phyloP scores from a whole-genome alignment of 495 filamentous ascomycete species.

The Penicillium coffeae region DNA sequence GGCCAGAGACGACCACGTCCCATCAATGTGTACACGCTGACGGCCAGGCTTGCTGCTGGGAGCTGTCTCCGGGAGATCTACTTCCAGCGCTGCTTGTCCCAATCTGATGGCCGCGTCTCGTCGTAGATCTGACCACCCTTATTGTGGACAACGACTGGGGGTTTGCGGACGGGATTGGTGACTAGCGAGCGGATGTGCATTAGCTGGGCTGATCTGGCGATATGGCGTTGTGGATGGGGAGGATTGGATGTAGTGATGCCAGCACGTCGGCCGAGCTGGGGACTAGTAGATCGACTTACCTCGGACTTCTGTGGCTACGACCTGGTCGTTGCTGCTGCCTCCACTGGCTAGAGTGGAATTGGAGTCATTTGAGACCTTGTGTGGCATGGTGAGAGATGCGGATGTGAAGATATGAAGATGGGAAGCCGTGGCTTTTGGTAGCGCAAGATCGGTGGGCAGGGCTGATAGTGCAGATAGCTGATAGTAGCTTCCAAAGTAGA shows the following conservation, averaged over 20 bases:
- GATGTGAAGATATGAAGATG: slow-evolving; percentile 3
- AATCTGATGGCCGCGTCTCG: slow-evolving; percentile 44
- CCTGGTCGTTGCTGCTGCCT: slow-evolving; percentile 36
- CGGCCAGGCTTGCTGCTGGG: slow-evolving; percentile 2
- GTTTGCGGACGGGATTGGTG: slow-evolving; percentile 31
- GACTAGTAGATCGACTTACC: slow-evolving; percentile 26
- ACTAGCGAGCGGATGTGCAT: slow-evolving; percentile 15
- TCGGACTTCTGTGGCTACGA: slow-evolving; percentile 35
- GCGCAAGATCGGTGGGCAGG: neutral
- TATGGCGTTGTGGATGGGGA: neutral
- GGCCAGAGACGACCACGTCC: neutral
- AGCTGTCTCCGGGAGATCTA: slow-evolving; percentile 16
- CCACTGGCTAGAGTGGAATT: slow-evolving; percentile 42
- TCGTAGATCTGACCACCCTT: slow-evolving; percentile 46
- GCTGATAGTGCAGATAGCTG: slow-evolving; percentile 6
- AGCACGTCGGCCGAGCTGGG: too few species aligned
- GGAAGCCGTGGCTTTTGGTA: neutral
- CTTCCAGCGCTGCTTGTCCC: slow-evolving; percentile 51
- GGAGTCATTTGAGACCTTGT: slow-evolving; percentile 43
- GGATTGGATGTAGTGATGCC: neutral
- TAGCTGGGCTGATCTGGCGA: slow-evolving; percentile 14
- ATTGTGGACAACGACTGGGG: slow-evolving; percentile 42
- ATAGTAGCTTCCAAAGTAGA: slow-evolving; percentile 6
- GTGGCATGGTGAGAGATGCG: slow-evolving; percentile 29
- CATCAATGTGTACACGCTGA: neutral